A percentile compares a stretch with the other conserved stretches of the same genome.
Evolutionary conservation across 2,329 filamentous ascomycete species (phyloP).

Genomic region (Xylariaceae sp.): DNA sequence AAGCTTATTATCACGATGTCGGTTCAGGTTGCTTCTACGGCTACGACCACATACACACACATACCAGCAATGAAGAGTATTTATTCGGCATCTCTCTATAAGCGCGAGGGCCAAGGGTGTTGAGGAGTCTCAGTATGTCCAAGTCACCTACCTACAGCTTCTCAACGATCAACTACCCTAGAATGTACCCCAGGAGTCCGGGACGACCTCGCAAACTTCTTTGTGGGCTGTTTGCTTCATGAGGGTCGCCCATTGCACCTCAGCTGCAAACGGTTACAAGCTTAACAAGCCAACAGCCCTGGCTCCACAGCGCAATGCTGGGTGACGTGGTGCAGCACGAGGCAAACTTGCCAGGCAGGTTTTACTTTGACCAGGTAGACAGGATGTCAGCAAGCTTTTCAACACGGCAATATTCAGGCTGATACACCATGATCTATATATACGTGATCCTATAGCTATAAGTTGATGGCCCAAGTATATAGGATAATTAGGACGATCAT

Average conservation of each 20-base stretch:
- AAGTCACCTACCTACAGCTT: not conserved
- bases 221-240: too few relatives aligned
- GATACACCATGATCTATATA: not conserved
- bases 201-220: not conserved
- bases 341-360: not conserved
- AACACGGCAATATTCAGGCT: slow-evolving; percentile 2
- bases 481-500: not conserved
- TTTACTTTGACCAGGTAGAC: not conserved
- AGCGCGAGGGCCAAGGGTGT: not conserved
- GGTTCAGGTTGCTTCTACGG: too few relatives aligned
- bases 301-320: not conserved
- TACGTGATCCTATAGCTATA: not conserved
- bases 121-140: not conserved
- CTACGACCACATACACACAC: not conserved
- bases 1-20: too few relatives aligned
- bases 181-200: too few relatives aligned
- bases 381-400: not conserved
- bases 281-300: not conserved
- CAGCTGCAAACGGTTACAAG: too few relatives aligned
- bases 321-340: not conserved
- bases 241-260: too few relatives aligned
- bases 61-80: not conserved
- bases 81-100: too few relatives aligned
- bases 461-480: not conserved
- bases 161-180: too few relatives aligned